phyloP scores from a whole-genome alignment of 768 basidiomycete species.

The Podaxis mareebaensis region DNA sequence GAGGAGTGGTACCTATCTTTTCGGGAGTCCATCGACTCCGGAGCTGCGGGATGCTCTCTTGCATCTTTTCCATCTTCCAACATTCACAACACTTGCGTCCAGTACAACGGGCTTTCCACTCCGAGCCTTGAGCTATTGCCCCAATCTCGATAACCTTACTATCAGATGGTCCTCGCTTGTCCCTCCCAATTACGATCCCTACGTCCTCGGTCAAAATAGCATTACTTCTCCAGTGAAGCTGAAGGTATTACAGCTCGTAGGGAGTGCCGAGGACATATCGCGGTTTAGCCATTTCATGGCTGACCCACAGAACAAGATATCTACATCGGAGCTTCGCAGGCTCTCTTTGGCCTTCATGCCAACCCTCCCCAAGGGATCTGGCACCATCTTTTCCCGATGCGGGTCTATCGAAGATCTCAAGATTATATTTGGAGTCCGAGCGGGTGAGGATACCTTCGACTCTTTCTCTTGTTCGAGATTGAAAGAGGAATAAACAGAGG shows the following conservation, averaged over 20 bases:
- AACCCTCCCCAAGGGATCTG: neutral
- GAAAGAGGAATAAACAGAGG: neutral
- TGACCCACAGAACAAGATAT: neutral
- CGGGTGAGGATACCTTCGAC: neutral
- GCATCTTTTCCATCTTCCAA: neutral
- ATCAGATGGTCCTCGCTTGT: neutral
- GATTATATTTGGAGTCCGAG: neutral
- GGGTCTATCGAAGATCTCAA: neutral
- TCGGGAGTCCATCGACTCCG: neutral
- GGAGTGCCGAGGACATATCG: neutral
- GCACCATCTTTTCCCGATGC: neutral
- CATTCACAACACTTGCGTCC: neutral
- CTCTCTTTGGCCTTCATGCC: neutral
- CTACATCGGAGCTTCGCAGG: neutral
- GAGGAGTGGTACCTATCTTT: neutral
- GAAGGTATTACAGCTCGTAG: neutral
- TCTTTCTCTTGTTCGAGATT: neutral
- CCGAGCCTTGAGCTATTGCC: neutral
- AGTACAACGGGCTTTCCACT: neutral
- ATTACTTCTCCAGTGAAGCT: neutral
- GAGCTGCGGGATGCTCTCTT: neutral
- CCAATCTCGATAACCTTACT: neutral
- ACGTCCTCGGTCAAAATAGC: neutral
- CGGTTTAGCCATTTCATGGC: neutral
- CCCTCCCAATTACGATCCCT: neutral